Base-by-base conservation (phyloP, 176 grass and related monocot genomes). In the Poa annua region DNA sequence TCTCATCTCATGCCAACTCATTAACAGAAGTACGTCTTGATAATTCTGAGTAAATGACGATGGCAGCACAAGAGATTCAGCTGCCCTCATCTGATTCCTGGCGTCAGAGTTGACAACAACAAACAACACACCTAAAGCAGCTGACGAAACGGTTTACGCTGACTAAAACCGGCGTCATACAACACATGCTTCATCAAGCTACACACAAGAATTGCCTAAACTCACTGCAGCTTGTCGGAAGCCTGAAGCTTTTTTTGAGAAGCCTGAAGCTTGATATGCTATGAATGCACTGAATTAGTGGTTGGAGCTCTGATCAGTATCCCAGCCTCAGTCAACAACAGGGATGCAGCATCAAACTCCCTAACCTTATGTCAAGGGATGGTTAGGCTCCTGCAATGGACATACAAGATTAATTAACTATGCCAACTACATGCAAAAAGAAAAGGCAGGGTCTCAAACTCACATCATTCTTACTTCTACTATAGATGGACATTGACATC, bases 301-400 rank as follows among this genome's bases (percentile, higher is more conserved):
- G 50, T 20, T 56, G 24, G 11, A 65, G 52, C 54, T 38, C 9
- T 53, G 7, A 72, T 59, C 47, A 50, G 61, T 51, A 61, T 34
- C 21, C 20, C 52, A 39, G 15, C 32, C 26, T 50, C 33, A 48
- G 79, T 68, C 1, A 61, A 60, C 1, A 61, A 60, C 59, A 70
- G n/a, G 80, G 14, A 74, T 21, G 32, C 73, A 42, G 20, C 19
- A 52, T 3, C 85, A 75, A 34, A 54, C 21, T 36, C 34, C 34
- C 59, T 44, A 62, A 13, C 8, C 24, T 64, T 55, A 66, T 16
- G 11, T 35, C 57, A 52, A 86, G 17, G 19, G 20, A 24, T 55
- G 34, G 25, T 71, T 42, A 79, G 39, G 49, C 56, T 60, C 87
- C 68, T 80, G 39, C n/a, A 51, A 50, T 76, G 12, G 42, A 82